Evolutionary conservation across 2,329 filamentous ascomycete genomes (phyloP).

Genomic region (Xenosphaeropsis pyriputrescens): DNA sequence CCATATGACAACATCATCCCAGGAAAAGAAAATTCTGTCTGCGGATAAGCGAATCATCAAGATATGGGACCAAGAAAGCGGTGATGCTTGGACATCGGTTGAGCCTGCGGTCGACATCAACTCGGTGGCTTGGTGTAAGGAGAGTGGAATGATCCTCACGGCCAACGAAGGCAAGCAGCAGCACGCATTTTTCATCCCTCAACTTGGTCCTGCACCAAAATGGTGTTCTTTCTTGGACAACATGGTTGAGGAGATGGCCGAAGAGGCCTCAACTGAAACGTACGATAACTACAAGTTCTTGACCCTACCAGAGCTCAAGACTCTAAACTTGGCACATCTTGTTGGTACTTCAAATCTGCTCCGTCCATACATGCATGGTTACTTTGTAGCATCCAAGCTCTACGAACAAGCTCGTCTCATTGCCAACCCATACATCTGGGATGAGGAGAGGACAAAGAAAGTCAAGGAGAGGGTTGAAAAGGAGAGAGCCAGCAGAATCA

Average conservation of each 20-base stretch:
- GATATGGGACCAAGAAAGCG: conserved; percentile 75
- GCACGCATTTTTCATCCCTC: conserved; percentile 88
- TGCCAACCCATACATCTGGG: conserved; percentile 84
- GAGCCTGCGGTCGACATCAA: conserved; percentile 93
- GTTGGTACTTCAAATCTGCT: conserved; percentile 82
- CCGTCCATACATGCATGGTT: conserved; percentile 97
- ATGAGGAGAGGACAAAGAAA: conserved; percentile 81
- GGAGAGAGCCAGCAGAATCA: conserved; percentile 86
- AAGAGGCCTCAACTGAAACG: conserved; percentile 61
- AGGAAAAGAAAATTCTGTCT: conserved; percentile 78
- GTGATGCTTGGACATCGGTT: conserved; percentile 86
- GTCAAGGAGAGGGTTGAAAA: conserved; percentile 94
- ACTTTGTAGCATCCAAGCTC: conserved; percentile 87
- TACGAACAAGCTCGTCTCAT: conserved; percentile 93
- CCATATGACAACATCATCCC: conserved; percentile 54
- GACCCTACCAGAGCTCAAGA: conserved; percentile 71
- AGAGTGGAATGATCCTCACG: conserved; percentile 89
- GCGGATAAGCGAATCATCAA: conserved; percentile 95
- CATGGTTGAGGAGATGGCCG: conserved; percentile 96
- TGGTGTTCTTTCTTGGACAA: conserved; percentile 98
- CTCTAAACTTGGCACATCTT: conserved; percentile 75
- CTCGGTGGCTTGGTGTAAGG: conserved; percentile 80
- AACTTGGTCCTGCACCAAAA: conserved; percentile 79
- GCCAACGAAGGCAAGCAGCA: conserved; percentile 95
- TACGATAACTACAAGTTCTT: conserved; percentile 99